Base-by-base conservation (phyloP, 805 yeast species). In the Suhomyces sp. region DNA sequence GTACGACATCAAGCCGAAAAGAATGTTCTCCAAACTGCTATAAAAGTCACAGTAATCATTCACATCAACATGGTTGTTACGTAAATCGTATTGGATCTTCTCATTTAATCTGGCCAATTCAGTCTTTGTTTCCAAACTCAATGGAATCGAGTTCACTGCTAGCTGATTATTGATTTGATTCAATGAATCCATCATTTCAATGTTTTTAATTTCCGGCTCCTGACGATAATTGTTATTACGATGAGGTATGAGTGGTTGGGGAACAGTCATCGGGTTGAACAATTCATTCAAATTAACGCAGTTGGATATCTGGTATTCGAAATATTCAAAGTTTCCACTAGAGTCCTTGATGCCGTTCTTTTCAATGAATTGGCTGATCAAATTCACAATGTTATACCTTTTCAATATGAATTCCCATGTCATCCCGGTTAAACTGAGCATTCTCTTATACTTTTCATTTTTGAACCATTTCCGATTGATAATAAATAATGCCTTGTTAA, bases 11-110 rank as follows among this genome's bases (percentile, higher is more conserved):
- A 75, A 61, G 50, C 72, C 77, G 54, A 65, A 72, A 24, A 75
- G 58, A 13, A 74, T 66, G 48, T 72, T 70, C 52, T 75, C 80
- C 57, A 74, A 69, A 19, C 76, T 70, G 19, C 71, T 60, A 54
- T 73, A 75, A 54, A 75, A 74, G 4, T 77, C 70, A 67, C 80
- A 75, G 51, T 74, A 75, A 53, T 75, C 79, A 55, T 73, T 74
- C 42, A 73, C 67, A 59, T 74, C 77, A 22, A 75, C 78, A 58
- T 69, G 74, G 54, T 75, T 75, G 58, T 75, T 73, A 27, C 72
- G 62, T 52, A 74, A 70, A 50, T 74, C 78, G 50, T 72, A 75
- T 49, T 63, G 63, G 24, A 75, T 72, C 56, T 74, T 74, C 36
- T 71, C 72, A 47, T 65, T 70, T 57, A 74, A 63, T 44, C 71